phyloP scores from a whole-genome alignment of 495 filamentous ascomycete species.

The Chaetomium cochliodes region DNA sequence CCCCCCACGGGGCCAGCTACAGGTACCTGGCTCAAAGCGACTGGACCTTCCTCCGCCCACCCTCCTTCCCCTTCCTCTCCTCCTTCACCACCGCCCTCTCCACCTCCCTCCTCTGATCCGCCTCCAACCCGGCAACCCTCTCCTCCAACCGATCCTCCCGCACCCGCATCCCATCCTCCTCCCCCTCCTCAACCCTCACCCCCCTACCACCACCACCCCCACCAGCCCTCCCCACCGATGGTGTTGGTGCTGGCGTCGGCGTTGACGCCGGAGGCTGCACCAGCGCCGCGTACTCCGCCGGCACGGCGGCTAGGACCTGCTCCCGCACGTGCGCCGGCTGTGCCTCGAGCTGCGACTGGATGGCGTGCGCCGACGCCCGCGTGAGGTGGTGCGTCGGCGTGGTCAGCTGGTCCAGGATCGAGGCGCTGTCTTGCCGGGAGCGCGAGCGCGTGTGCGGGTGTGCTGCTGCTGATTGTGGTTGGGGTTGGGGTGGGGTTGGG shows the following conservation, averaged over 20 bases:
- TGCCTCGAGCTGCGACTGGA: constrained; percentile 6
- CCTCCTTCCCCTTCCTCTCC: constrained; percentile 6
- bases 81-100: constrained; percentile 10
- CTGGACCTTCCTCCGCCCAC: background rate
- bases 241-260: too few species aligned
- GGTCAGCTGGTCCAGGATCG: background rate
- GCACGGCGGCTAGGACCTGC: constrained; percentile 10
- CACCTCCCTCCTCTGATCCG: constrained; percentile 15
- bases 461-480: background rate
- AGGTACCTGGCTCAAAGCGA: background rate
- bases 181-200: too few species aligned
- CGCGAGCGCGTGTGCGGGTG: background rate
- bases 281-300: background rate
- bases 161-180: background rate
- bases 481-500: background rate
- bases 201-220: too few species aligned
- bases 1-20: background rate
- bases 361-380: constrained; percentile 3
- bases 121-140: constrained; percentile 1
- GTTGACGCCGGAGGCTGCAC: background rate
- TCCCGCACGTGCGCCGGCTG: constrained; percentile 19
- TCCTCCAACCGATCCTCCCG: constrained; percentile 1
- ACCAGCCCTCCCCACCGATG: too few species aligned
- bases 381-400: background rate
- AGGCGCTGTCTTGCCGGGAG: background rate